Base-by-base conservation (phyloP, 345 rosid species). In the Rhodamnia argentea region DNA sequence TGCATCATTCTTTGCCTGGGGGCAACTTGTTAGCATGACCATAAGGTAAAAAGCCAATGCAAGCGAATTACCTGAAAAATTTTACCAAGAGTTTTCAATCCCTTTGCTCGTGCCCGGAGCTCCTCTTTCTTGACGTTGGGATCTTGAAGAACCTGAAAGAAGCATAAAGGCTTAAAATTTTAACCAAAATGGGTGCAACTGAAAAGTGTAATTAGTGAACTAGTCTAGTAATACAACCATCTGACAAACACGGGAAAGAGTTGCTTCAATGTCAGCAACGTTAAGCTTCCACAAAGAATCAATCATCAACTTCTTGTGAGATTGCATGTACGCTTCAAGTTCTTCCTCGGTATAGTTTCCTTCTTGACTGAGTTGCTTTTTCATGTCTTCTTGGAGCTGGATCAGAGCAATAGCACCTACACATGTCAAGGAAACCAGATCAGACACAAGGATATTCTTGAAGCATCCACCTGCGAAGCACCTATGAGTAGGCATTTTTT, bases 211-310 rank as follows among this genome's bases (percentile, higher is more conserved):
- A 81, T 82, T 57, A 74, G 74, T 52, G 88, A 87, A 83, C 85
- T 83, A 85, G 85, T 32, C 20, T 57, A 82, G 89, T 53, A 47
- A 87, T 23, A 81, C 89, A 89, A 97, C 99, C 99, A 96, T 96
- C 89, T 94, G 99, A 91, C 99, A 97, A 92, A 97, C 99, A 83
- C 93, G 96, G 87, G 93, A 95, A 87, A 97, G 99, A 59, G 99
- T 97, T 82, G 94, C 95, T 92, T 97, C 99, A 16, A 97, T 96
- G 88, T 97, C 99, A 53, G 99, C 98, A 70, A 97, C 99, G 22
- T 97, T 97, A 87, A 97, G 99, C 90, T 97, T 97, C 99, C 99
- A 97, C 83, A 96, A 90, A 24, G 99, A 97, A 93, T 96, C 99
- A 86, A 90, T 93, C 99, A 96, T 94, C 92, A 95, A 88, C 88